These are phyloP conservation scores for Gossypium turneri DNA, from an alignment of 345 rosid species.

Conservation along the genomic window DNA sequence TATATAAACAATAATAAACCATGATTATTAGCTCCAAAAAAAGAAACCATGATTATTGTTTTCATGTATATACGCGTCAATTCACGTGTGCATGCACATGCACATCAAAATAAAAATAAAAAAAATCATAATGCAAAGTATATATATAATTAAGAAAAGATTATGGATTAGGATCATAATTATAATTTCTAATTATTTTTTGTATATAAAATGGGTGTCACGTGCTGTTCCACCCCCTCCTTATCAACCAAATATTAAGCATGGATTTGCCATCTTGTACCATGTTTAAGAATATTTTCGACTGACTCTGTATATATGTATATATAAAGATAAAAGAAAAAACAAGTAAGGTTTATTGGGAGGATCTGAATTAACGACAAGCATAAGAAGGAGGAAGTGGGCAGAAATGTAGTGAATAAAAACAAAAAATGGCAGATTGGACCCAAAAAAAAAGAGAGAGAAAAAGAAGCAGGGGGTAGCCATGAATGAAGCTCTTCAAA, in stretches of 20 bases:
- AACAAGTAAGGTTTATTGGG: neutral
- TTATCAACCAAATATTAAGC: too few species aligned
- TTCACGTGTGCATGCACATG: neutral
- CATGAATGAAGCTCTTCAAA: slow-evolving; percentile 15
- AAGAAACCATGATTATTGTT: neutral
- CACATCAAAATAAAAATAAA: neutral
- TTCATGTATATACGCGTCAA: neutral
- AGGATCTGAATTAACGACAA: neutral
- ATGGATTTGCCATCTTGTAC: neutral
- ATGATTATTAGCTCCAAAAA: neutral
- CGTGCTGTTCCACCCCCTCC: slow-evolving; percentile 23
- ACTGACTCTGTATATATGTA: neutral
- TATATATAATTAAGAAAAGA: neutral
- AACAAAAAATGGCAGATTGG: neutral
- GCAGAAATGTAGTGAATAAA: neutral
- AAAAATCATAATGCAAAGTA: neutral
- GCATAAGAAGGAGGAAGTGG: neutral
- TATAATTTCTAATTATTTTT: neutral
- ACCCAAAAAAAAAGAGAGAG: neutral
- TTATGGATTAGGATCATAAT: neutral
- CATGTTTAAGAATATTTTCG: neutral
- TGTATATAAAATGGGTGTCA: slow-evolving; percentile 24
- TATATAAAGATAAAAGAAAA: neutral
- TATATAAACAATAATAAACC: too few species aligned
- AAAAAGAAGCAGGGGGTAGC: neutral